These are phyloP conservation scores for Mycena pura DNA, from an alignment of 768 basidiomycete species.

Conservation along the genomic window DNA sequence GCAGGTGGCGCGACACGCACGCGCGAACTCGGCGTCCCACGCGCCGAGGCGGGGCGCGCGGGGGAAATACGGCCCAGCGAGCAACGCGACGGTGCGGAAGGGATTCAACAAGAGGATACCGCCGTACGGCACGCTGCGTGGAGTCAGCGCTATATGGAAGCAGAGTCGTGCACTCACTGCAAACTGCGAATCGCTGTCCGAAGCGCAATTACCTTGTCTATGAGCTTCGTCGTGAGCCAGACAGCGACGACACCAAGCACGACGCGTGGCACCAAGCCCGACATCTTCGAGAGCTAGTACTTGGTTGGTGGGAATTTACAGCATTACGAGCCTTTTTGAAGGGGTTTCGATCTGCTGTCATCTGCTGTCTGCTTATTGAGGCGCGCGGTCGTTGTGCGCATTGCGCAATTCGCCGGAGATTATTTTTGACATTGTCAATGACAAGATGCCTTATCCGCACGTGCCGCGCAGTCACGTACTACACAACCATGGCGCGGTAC, in stretches of 20 bases:
- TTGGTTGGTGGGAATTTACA: no score
- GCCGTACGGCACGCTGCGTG: not conserved
- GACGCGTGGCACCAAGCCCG: not conserved
- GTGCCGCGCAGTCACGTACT: no score
- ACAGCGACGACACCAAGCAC: not conserved
- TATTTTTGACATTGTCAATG: no score
- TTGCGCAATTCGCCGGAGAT: no score
- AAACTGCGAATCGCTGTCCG: not conserved
- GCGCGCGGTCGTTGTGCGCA: no score
- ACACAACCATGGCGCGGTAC: no score
- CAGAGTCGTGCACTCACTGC: not conserved
- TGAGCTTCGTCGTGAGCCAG: conserved; percentile 1
- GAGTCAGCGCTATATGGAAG: not conserved
- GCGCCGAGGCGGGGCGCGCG: conserved; percentile 40
- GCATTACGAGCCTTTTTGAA: no score
- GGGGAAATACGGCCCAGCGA: conserved; percentile 42
- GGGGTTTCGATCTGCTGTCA: no score
- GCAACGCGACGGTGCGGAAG: conserved; percentile 32
- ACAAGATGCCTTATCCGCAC: no score
- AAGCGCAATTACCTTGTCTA: not conserved
- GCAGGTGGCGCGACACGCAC: conserved; percentile 33
- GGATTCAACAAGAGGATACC: conserved; percentile 43
- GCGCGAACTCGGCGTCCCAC: conserved; percentile 41
- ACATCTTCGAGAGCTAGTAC: no score
- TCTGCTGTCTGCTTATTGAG: no score